phyloP scores from a whole-genome alignment of 2,329 filamentous ascomycete species.

The Grosmannia serpens region DNA sequence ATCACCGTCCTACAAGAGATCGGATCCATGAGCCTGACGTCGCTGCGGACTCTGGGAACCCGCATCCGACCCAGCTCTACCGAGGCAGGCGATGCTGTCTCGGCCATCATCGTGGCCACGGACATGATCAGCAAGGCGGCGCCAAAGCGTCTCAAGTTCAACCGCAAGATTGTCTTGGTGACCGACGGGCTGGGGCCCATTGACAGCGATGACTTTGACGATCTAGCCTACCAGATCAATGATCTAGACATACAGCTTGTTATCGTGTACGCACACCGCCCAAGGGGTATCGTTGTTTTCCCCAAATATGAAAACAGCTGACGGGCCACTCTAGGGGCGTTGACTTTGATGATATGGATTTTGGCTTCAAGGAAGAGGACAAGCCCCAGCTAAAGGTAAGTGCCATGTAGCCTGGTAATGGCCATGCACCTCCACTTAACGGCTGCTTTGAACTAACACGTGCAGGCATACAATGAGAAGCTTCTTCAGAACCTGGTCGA shows the following conservation, averaged over 20 bases:
- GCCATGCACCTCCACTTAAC: neutral
- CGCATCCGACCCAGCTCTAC: slow-evolving; percentile 57
- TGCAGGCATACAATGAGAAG: slow-evolving; percentile 58
- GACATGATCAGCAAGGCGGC: slow-evolving; percentile 66
- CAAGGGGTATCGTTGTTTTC: neutral
- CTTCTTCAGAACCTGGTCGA: slow-evolving; percentile 54
- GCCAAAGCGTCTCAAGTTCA: slow-evolving; percentile 74
- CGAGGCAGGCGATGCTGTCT: slow-evolving; percentile 69
- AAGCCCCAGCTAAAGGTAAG: slow-evolving; percentile 60
- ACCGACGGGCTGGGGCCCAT: slow-evolving; percentile 70
- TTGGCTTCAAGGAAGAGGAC: slow-evolving; percentile 82
- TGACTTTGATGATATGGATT: slow-evolving; percentile 87
- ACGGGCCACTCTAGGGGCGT: slow-evolving; percentile 49
- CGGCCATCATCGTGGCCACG: slow-evolving; percentile 74
- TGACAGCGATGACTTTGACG: slow-evolving; percentile 57
- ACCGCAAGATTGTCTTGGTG: slow-evolving; percentile 68
- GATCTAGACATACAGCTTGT: slow-evolving; percentile 66
- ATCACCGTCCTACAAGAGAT: slow-evolving; percentile 69
- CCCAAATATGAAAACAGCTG: neutral
- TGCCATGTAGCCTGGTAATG: neutral
- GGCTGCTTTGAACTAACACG: neutral
- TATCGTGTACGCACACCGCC: slow-evolving; percentile 50
- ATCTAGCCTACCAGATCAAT: slow-evolving; percentile 64
- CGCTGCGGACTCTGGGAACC: slow-evolving; percentile 53
- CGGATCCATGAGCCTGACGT: slow-evolving; percentile 49